Percentiles rank a stretch among this genome's conserved stretches.
Evolutionary conservation across 1,139 yeast genomes (phyloP).

Genomic region (Candida labiduridarum): DNA sequence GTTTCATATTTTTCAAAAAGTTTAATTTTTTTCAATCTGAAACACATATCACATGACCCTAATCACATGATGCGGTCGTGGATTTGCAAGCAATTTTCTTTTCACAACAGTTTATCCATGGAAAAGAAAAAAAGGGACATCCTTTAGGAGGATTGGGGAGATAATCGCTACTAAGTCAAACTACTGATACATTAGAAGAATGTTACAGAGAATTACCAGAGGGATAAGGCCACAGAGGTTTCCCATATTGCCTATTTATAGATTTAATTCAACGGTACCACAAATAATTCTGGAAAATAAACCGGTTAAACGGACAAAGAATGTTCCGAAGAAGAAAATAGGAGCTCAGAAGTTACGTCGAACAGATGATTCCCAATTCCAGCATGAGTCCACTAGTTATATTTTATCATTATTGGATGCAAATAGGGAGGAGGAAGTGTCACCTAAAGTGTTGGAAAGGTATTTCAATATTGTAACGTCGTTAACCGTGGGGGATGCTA

Average conservation of each 20-base stretch:
- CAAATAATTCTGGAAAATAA: not conserved
- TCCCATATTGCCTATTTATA: not conserved
- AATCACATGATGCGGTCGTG: not conserved
- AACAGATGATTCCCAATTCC: constrained; percentile 26
- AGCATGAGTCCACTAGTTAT: constrained; percentile 24
- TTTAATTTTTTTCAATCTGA: not conserved
- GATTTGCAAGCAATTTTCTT: not conserved
- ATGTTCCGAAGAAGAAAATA: constrained; percentile 24
- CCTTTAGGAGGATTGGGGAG: not conserved
- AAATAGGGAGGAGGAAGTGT: constrained; percentile 20
- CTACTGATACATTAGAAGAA: not conserved
- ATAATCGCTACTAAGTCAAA: not conserved
- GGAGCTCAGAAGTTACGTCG: constrained; percentile 31
- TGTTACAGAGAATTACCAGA: constrained; percentile 1
- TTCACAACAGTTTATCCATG: not conserved
- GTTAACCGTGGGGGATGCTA: constrained; percentile 69
- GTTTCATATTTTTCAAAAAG: not conserved
- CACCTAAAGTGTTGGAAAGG: constrained; percentile 26
- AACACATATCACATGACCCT: not conserved
- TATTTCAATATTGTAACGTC: constrained; percentile 50
- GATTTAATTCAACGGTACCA: not conserved
- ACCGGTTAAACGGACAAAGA: constrained; percentile 9
- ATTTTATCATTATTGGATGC: constrained; percentile 32
- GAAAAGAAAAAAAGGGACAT: not conserved
- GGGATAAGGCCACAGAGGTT: not conserved